Conservation (phyloP, 2,329 filamentous ascomycete genomes). For the Annulohypoxylon truncatum region DNA sequence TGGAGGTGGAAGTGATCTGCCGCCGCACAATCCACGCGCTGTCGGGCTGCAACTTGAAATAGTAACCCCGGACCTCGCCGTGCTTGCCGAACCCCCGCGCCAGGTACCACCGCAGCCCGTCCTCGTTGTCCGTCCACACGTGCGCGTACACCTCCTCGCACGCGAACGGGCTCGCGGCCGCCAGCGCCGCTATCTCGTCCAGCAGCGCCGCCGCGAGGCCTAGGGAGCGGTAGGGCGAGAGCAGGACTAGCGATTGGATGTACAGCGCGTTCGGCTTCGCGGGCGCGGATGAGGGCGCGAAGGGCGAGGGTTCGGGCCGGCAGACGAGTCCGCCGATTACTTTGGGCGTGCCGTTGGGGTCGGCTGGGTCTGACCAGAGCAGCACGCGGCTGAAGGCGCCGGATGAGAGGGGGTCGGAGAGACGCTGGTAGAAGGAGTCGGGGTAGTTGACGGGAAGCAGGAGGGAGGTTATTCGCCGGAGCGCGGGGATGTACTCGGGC, state of each 20-base stretch:
- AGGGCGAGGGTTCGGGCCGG: slow-evolving; percentile 65
- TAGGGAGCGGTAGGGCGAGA: slow-evolving; percentile 71
- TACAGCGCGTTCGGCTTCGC: slow-evolving; percentile 64
- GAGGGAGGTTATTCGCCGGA: slow-evolving; percentile 73
- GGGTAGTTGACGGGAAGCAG: slow-evolving; percentile 73
- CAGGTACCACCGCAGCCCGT: slow-evolving; percentile 72
- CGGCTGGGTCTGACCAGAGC: slow-evolving; percentile 62
- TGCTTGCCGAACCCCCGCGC: slow-evolving; percentile 66
- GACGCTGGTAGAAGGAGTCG: slow-evolving; percentile 70
- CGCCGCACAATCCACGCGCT: slow-evolving; percentile 70
- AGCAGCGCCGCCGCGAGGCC: slow-evolving; percentile 70
- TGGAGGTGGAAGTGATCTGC: slow-evolving; percentile 50
- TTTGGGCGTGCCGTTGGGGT: slow-evolving; percentile 52
- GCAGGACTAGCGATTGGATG: slow-evolving; percentile 72
- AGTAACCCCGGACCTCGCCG: slow-evolving; percentile 66
- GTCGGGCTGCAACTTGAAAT: slow-evolving; percentile 69
- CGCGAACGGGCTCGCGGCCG: slow-evolving; percentile 51
- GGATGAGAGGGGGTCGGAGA: slow-evolving; percentile 61
- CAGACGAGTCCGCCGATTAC: slow-evolving; percentile 72
- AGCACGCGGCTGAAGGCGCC: slow-evolving; percentile 70
- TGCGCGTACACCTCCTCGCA: slow-evolving; percentile 69
- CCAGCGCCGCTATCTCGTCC: slow-evolving; percentile 61
- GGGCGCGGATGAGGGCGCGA: slow-evolving; percentile 43
- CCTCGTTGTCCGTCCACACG: slow-evolving; percentile 75
- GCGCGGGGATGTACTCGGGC: slow-evolving; percentile 64